Conservation (phyloP, 179 eudicot species). For the Silene noctiflora region DNA sequence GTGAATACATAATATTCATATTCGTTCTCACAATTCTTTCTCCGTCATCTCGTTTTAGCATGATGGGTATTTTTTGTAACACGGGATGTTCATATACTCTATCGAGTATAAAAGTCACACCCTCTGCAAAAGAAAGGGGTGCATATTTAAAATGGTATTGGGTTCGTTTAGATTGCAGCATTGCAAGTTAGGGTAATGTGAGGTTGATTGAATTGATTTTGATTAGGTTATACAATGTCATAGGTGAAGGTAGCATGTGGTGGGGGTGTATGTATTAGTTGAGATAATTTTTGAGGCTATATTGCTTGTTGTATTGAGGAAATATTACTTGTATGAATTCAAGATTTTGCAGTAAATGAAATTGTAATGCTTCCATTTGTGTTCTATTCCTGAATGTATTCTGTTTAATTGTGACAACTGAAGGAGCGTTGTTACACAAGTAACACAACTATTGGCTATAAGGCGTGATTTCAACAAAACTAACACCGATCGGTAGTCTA, state of each 20-base stretch:
- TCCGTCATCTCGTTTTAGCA: conserved; percentile 24
- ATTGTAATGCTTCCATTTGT: not conserved
- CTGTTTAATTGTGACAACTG: too few species aligned
- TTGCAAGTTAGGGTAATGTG: conserved; percentile 25
- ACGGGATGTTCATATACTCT: conserved; percentile 29
- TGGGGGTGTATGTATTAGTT: too few species aligned
- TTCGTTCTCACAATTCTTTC: conserved; percentile 27
- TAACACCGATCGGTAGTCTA: too few species aligned
- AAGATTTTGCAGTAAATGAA: conserved; percentile 29
- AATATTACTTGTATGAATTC: not conserved
- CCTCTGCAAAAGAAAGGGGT: conserved; percentile 26
- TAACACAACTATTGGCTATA: too few species aligned
- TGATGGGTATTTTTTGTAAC: conserved; percentile 32
- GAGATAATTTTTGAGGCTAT: too few species aligned
- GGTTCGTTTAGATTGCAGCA: conserved; percentile 15
- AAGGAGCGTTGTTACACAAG: too few species aligned
- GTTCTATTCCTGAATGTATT: not conserved
- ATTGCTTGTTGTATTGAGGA: too few species aligned
- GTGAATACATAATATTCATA: conserved; percentile 30
- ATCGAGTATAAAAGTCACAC: conserved; percentile 22
- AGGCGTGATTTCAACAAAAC: too few species aligned
- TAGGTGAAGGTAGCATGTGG: conserved; percentile 24
- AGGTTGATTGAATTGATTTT: conserved; percentile 24
- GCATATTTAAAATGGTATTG: conserved; percentile 26
- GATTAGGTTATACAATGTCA: not conserved